Evolutionary conservation across 768 basidiomycete genomes (phyloP).

Genomic region (Boletus pseudo-olivaceus): DNA sequence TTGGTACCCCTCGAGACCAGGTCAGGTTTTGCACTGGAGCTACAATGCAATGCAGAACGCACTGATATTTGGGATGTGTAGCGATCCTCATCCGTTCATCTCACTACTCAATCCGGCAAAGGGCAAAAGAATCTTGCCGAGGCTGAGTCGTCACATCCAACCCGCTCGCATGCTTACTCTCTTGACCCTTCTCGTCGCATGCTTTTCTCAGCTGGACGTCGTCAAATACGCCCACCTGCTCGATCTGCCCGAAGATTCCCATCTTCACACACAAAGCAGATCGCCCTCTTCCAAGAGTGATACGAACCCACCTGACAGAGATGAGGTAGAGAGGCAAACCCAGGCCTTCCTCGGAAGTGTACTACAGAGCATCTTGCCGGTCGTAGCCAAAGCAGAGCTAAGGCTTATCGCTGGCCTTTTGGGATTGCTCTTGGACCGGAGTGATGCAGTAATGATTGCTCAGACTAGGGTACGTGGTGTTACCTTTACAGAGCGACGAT

Average conservation of each 20-base stretch:
- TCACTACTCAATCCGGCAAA: slow-evolving; percentile 85
- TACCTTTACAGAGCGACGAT: not conserved
- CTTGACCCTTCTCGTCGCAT: slow-evolving; percentile 88
- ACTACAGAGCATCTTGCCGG: slow-evolving; percentile 80
- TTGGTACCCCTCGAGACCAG: slow-evolving; percentile 92
- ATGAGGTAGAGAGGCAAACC: slow-evolving; percentile 82
- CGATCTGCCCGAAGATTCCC: slow-evolving; percentile 61
- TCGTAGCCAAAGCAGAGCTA: slow-evolving; percentile 75
- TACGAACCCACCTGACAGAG: slow-evolving; percentile 38
- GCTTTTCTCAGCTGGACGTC: slow-evolving; percentile 92
- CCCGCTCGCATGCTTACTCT: slow-evolving; percentile 79
- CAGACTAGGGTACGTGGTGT: slow-evolving; percentile 67
- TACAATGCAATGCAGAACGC: not conserved
- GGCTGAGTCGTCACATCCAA: slow-evolving; percentile 80
- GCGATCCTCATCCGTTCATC: slow-evolving; percentile 95
- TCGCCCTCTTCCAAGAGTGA: slow-evolving; percentile 18
- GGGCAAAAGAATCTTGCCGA: slow-evolving; percentile 89
- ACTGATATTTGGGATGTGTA: slow-evolving; percentile 28
- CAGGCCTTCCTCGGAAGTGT: slow-evolving; percentile 85
- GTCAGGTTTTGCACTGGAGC: slow-evolving; percentile 37
- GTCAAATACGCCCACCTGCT: slow-evolving; percentile 72
- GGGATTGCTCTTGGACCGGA: slow-evolving; percentile 76
- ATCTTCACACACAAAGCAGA: slow-evolving; percentile 20
- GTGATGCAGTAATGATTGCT: slow-evolving; percentile 67
- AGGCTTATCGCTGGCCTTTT: slow-evolving; percentile 84